Conservation (phyloP, 208 protist genomes). For the Trypanosoma platydactyli region DNA sequence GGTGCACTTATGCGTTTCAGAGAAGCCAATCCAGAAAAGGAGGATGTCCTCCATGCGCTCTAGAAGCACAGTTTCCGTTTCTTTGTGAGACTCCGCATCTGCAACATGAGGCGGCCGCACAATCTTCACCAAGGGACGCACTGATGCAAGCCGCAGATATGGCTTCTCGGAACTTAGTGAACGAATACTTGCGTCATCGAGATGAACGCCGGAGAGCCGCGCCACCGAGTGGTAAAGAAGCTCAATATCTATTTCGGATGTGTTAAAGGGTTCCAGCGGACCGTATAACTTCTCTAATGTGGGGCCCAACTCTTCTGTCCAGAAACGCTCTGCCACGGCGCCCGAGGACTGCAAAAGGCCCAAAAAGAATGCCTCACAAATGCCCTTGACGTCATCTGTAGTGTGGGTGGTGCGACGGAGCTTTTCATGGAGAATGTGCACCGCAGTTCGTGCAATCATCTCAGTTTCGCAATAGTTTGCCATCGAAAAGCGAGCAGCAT, state of each 20-base stretch:
- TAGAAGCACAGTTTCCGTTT: slow-evolving; percentile 25
- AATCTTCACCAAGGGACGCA: slow-evolving; percentile 32
- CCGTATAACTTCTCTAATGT: slow-evolving; percentile 46
- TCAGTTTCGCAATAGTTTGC: slow-evolving; percentile 73
- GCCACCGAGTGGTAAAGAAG: slow-evolving; percentile 54
- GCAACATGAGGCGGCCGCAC: slow-evolving; percentile 22
- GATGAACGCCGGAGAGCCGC: slow-evolving; percentile 47
- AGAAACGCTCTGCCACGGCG: slow-evolving; percentile 53
- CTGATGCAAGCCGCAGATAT: slow-evolving; percentile 35
- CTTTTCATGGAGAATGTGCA: slow-evolving; percentile 50
- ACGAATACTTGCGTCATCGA: slow-evolving; percentile 39
- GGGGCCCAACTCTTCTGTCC: slow-evolving; percentile 67
- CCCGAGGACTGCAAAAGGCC: slow-evolving; percentile 53
- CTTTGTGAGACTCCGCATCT: slow-evolving; percentile 9
- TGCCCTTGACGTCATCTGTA: slow-evolving; percentile 25
- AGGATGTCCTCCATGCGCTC: slow-evolving; percentile 41
- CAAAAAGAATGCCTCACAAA: slow-evolving; percentile 45
- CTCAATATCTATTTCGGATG: slow-evolving; percentile 43
- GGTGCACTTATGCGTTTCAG: slow-evolving; percentile 39
- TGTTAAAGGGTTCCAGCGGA: slow-evolving; percentile 53
- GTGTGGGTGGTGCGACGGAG: slow-evolving; percentile 46
- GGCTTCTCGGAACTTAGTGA: slow-evolving; percentile 41
- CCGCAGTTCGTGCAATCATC: slow-evolving; percentile 67
- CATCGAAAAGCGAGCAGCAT: slow-evolving; percentile 37
- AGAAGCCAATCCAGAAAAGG: slow-evolving; percentile 86